Evolutionary conservation across 768 basidiomycete species (phyloP).

Genomic region (Pulveroboletus sp.): DNA sequence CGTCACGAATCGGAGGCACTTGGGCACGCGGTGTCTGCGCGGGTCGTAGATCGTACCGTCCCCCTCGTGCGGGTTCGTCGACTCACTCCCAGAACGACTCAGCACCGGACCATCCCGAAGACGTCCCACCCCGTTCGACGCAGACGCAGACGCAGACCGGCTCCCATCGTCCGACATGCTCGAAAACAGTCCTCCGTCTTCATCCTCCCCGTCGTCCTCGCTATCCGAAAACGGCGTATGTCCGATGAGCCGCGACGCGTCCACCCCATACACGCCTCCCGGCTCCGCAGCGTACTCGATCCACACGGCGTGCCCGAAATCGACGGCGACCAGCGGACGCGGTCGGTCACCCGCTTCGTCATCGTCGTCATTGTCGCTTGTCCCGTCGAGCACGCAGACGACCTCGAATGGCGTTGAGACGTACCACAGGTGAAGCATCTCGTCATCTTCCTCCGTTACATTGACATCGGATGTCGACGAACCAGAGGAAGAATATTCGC

Average conservation of each 20-base stretch:
- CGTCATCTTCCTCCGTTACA: slow-evolving; percentile 38
- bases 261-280: slow-evolving; percentile 27
- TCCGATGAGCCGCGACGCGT: slow-evolving; percentile 28
- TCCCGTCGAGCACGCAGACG: slow-evolving; percentile 55
- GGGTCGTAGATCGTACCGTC: slow-evolving; percentile 23
- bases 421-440: slow-evolving; percentile 67
- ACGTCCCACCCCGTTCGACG: slow-evolving; percentile 3
- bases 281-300: slow-evolving; percentile 52
- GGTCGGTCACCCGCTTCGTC: slow-evolving; percentile 44
- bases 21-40: slow-evolving; percentile 33
- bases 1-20: slow-evolving; percentile 64
- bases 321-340: slow-evolving; percentile 71
- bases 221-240: slow-evolving; percentile 23
- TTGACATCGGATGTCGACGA: not conserved
- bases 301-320: slow-evolving; percentile 88
- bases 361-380: slow-evolving; percentile 29
- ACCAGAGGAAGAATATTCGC: slow-evolving; percentile 14
- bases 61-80: slow-evolving; percentile 13
- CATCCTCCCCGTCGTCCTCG: slow-evolving; percentile 27
- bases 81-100: too few species aligned
- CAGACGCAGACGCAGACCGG: not conserved
- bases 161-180: slow-evolving; percentile 10
- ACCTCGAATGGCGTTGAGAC: slow-evolving; percentile 69
- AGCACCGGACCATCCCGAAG: too few species aligned
- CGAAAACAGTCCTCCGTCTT: slow-evolving; percentile 14